Base-by-base conservation (phyloP, 257 asterid species). In the Ocimum tenuiflorum region DNA sequence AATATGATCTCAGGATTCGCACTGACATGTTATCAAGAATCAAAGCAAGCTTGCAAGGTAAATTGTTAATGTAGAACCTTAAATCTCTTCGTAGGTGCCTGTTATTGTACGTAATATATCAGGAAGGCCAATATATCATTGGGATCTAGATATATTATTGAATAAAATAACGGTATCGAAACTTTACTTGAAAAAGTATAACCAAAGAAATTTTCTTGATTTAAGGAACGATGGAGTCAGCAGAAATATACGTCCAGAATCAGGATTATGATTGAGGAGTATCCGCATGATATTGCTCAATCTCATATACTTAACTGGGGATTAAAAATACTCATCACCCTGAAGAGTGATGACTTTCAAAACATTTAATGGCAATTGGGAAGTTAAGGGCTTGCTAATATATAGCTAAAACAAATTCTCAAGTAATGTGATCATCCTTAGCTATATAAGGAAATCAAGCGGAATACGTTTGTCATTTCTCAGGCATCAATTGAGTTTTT, bases 1-100 rank as follows among this genome's bases (percentile, higher is more conserved):
- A 55, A 70, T 60, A 17, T 46, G 78, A 53, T 71, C 83, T 83
- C 73, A 78, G 38, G 54, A 80, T 56, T 43, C 76, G 73, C 59
- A 84, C 50, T 11, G 73, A 43, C 22, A 78, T 81, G 72, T 86
- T 77, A 51, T 89, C 92, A 51, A 45, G 88, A 41, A 86, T 58
- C 49, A 78, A 12, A 39, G 92, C 96, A 56, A 81, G 79, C 80
- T 86, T 89, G 86, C 96, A 77, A 29, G 87, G 83, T 49, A 89
- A 67, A 68, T 83, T 79, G 73, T 82, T 82, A 49, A 81, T 84
- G 85, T 81, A 87, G 79, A 63, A 82, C 76, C 77, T 78, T 65
- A 70, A 58, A 75, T 89, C 96, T 79, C 70, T 80, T 62, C 88
- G 60, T 49, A 87, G 78, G 75, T 81, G 85, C 94, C 97, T 87